Base-by-base conservation (phyloP, 345 rosid genomes). In the Brassica napus region DNA sequence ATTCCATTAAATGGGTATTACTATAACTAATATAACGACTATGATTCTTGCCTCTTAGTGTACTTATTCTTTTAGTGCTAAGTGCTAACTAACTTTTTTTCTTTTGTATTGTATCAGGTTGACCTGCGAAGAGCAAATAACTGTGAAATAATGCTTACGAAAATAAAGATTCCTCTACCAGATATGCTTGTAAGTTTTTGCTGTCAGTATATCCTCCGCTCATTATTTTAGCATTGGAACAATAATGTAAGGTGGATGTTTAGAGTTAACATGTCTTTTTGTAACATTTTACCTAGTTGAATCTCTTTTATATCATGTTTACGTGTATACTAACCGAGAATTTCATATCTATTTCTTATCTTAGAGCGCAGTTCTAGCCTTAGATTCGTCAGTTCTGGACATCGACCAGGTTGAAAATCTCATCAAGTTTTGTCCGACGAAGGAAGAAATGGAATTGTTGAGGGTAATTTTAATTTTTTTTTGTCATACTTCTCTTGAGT, bases 351-450 rank as follows among this genome's bases (percentile, higher is more conserved):
- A 16, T 65, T 76, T 76, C n/a, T 15, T 55, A 71, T 76, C 77
- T 71, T 86, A 92, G 98, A 90, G 78, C 80, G 96, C 98, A 60
- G 89, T 94, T 84, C 85, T 94, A 78, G 95, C 93, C 81, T 86
- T 94, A 87, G 98, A 94, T 86, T 87, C 98, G 42, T 86, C 90
- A 55, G 86, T 87, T 74, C 83, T 94, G 73, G 98, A 94, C 72
- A 91, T 90, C 75, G 98, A 94, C 77, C 98, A 94, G 88, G 97
- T 94, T 75, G 98, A 94, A 84, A 94, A 94, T 84, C 98, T 94
- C 73, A 94, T 94, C 84, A 94, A 90, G 70, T 94, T 94, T 81
- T 94, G 97, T 79, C 98, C 98, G 66, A 94, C 96, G 23, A 94
- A 92, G 85, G 98, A 94, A 82, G 98, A 94, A 81, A 94, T 94